These are phyloP conservation scores for Tephrocybe rancida DNA, from an alignment of 768 basidiomycete species.

Conservation along the genomic window DNA sequence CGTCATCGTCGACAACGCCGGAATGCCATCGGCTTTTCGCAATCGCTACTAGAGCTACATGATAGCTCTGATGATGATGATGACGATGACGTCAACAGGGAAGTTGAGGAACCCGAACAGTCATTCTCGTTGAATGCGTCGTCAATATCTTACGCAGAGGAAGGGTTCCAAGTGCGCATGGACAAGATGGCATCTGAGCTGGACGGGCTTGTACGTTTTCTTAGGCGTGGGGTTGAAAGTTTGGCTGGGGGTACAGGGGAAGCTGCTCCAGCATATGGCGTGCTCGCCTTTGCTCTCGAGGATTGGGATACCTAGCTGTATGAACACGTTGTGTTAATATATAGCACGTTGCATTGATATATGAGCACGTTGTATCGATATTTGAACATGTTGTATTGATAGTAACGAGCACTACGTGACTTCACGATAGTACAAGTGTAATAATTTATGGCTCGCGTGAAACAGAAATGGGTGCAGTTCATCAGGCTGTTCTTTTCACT, in stretches of 20 bases:
- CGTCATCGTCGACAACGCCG: conserved; percentile 55
- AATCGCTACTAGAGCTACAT: conserved; percentile 31
- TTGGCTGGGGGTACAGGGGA: conserved; percentile 64
- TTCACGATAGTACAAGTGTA: too few relatives aligned
- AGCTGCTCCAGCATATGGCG: conserved; percentile 63
- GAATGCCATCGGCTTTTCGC: conserved; percentile 66
- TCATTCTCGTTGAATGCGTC: conserved; percentile 45
- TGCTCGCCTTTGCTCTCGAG: conserved; percentile 75
- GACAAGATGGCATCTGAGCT: conserved; percentile 71
- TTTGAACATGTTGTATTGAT: too few relatives aligned
- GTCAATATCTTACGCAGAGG: conserved; percentile 41
- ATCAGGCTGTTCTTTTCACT: too few relatives aligned
- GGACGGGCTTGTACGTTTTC: conserved; percentile 69
- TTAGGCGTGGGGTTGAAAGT: conserved; percentile 70
- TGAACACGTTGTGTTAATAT: too few relatives aligned
- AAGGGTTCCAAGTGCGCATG: conserved; percentile 49
- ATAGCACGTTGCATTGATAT: too few relatives aligned
- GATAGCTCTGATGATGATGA: conserved; percentile 53
- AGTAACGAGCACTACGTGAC: too few relatives aligned
- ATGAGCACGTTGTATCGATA: background rate
- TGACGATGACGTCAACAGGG: conserved; percentile 34
- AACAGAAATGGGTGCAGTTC: too few relatives aligned
- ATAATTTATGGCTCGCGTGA: background rate
- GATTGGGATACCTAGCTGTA: conserved; percentile 68
- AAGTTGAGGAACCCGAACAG: conserved; percentile 29